Conservation (phyloP, 768 basidiomycete genomes). For the Kwoniella sp. region DNA sequence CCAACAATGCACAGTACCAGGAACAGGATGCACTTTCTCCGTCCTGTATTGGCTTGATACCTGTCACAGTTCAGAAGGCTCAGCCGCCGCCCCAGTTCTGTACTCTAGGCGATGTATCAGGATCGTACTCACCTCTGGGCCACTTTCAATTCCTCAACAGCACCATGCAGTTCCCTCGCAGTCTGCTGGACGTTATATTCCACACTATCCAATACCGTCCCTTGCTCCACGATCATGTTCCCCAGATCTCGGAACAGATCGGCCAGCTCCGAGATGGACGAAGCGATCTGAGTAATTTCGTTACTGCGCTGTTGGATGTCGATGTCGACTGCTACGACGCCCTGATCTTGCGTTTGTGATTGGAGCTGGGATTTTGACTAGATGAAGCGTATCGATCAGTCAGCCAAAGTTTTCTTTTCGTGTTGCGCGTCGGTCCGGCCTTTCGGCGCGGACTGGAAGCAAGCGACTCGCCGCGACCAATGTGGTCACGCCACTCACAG, state of each 20-base stretch:
- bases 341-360: conserved; percentile 55
- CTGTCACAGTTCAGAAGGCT: conserved; percentile 56
- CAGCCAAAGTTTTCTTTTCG: too few relatives aligned
- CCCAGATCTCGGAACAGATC: conserved; percentile 96
- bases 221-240: conserved; percentile 93
- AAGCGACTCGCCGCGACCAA: too few relatives aligned
- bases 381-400: neutral
- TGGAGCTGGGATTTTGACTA: conserved; percentile 38
- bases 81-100: neutral
- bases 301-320: conserved; percentile 63
- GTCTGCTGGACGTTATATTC: conserved; percentile 98
- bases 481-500: conserved; percentile 65
- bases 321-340: conserved; percentile 54
- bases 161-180: conserved; percentile 75
- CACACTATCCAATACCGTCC: conserved; percentile 90
- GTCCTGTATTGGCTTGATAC: conserved; percentile 91
- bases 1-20: conserved; percentile 86
- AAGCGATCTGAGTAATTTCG: conserved; percentile 86
- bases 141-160: conserved; percentile 77
- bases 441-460: neutral
- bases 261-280: conserved; percentile 84
- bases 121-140: conserved; percentile 71
- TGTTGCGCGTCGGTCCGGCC: neutral
- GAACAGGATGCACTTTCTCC: conserved; percentile 89
- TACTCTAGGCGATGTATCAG: conserved; percentile 13